Percentiles rank a stretch among this genome's conserved stretches.
Evolutionary conservation across 768 basidiomycete species (phyloP).

Genomic region (Gautieria morchelliformis): DNA sequence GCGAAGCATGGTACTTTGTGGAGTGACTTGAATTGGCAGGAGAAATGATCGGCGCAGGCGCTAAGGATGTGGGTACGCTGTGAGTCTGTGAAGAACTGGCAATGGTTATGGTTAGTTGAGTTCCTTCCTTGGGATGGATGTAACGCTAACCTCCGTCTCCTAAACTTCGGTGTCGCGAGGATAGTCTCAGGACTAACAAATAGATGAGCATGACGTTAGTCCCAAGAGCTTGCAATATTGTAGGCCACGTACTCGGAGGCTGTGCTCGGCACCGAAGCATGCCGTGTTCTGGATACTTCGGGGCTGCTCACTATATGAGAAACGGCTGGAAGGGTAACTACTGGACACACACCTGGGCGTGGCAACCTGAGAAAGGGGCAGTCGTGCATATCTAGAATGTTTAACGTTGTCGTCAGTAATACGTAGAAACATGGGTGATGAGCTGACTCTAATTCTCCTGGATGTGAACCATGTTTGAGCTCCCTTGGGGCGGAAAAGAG

Average conservation of each 20-base stretch:
- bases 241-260: not conserved
- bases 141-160: not conserved
- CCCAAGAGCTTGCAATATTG: too few relatives aligned
- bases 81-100: not conserved
- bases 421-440: not conserved
- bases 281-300: not conserved
- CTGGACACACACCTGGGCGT: not conserved
- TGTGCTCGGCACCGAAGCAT: not conserved
- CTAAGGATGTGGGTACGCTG: not conserved
- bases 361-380: not conserved
- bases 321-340: not conserved
- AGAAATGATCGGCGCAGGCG: not conserved
- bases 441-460: not conserved
- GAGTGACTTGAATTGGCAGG: slow-evolving; percentile 4
- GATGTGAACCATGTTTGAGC: too few relatives aligned
- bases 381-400: not conserved
- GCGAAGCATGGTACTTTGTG: slow-evolving; percentile 2
- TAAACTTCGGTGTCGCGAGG: not conserved
- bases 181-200: not conserved
- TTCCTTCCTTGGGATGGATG: not conserved
- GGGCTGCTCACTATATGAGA: not conserved
- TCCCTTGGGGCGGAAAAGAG: not conserved
- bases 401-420: not conserved
- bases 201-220: too few relatives aligned
- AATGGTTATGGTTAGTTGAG: not conserved